Percentiles rank a stretch among this genome's conserved stretches.
Evolutionary conservation across 345 rosid species (phyloP).

Genomic region (Fremontodendron californicum): DNA sequence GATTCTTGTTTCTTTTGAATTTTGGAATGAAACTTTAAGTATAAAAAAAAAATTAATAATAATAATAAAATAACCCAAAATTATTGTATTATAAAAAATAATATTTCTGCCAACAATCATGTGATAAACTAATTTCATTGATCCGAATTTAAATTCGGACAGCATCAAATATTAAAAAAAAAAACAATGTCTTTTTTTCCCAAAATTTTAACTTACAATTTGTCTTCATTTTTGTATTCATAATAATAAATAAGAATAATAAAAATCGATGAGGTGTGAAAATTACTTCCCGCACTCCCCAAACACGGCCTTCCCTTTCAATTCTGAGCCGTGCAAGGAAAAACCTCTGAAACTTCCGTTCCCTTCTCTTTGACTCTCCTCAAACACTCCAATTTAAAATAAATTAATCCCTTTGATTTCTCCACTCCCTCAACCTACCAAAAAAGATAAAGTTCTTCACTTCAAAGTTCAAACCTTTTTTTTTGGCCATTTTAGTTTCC

Average conservation of each 20-base stretch:
- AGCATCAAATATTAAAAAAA: no score
- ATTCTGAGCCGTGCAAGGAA: constrained; percentile 14
- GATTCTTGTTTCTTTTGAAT: no score
- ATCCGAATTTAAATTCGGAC: no score
- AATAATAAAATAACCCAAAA: no score
- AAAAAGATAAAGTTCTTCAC: neutral
- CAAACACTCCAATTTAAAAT: neutral
- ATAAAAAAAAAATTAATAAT: no score
- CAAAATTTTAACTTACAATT: neutral
- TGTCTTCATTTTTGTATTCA: neutral
- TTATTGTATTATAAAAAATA: no score
- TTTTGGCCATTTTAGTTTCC: neutral
- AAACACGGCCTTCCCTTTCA: neutral
- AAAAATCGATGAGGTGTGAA: neutral
- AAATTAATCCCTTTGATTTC: neutral
- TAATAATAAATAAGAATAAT: neutral
- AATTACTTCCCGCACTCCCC: neutral
- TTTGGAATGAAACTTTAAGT: no score
- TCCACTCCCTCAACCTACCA: neutral
- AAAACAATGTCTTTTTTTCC: neutral
- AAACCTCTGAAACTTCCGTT: constrained; percentile 19
- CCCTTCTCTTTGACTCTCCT: neutral
- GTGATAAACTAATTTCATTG: no score
- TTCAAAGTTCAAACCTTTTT: neutral
- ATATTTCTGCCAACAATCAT: no score